Conservation (phyloP, 2,329 filamentous ascomycete species). For the Colletotrichum scovillei region DNA sequence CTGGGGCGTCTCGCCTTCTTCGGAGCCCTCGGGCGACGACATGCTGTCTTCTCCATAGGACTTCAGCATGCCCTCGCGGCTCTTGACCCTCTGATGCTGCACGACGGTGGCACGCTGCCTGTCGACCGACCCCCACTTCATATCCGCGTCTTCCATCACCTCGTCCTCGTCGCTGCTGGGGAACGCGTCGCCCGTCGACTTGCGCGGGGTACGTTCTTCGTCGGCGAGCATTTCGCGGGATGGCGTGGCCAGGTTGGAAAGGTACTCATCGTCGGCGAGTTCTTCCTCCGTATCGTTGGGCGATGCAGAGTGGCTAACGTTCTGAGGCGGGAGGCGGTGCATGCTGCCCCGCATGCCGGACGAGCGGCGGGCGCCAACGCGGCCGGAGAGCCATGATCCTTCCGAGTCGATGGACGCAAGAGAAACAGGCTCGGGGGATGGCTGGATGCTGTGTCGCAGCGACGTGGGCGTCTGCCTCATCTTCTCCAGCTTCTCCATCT, state of each 20-base stretch:
- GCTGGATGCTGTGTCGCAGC: constrained; percentile 50
- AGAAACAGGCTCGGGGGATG: constrained; percentile 76
- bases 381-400: constrained; percentile 93
- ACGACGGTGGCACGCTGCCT: constrained; percentile 48
- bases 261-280: constrained; percentile 80
- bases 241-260: constrained; percentile 53
- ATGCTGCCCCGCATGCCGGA: constrained; percentile 57
- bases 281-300: constrained; percentile 71
- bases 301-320: constrained; percentile 44
- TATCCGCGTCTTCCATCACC: constrained; percentile 52
- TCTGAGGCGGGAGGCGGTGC: constrained; percentile 43
- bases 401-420: constrained; percentile 96
- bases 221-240: constrained; percentile 35
- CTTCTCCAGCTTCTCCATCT: constrained; percentile 42
- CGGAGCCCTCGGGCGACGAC: constrained; percentile 45
- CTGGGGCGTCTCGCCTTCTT: constrained; percentile 49
- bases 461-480: constrained; percentile 59
- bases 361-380: constrained; percentile 62
- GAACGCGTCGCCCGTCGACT: constrained; percentile 62
- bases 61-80: constrained; percentile 63
- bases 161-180: constrained; percentile 71
- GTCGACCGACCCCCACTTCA: constrained; percentile 64
- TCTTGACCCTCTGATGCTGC: constrained; percentile 56
- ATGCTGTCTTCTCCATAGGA: constrained; percentile 48
- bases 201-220: constrained; percentile 42